Conservation (phyloP, 495 filamentous ascomycete species). For the Neurospora sp. region DNA sequence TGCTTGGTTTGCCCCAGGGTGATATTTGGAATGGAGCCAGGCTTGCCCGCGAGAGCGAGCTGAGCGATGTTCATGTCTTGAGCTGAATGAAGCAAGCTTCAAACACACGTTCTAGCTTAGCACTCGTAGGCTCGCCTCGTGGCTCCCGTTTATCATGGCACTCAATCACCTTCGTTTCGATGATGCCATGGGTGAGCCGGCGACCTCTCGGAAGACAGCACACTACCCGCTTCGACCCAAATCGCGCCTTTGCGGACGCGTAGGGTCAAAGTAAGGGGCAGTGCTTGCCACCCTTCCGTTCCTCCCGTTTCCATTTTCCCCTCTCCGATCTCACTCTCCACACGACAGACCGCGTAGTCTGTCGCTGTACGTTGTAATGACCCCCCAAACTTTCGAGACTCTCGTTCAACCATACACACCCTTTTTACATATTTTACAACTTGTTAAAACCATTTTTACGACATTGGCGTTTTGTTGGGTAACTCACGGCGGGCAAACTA, state of each 20-base stretch:
- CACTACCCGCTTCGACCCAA: neutral
- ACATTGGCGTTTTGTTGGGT: neutral
- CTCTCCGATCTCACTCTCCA: neutral
- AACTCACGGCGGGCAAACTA: neutral
- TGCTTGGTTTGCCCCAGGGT: slow-evolving; percentile 16
- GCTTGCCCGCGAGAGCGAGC: slow-evolving; percentile 16
- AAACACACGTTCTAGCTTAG: neutral
- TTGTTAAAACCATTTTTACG: neutral
- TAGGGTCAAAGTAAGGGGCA: neutral
- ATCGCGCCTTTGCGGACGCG: neutral
- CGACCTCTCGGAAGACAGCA: neutral
- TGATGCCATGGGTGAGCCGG: neutral
- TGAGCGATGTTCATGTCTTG: slow-evolving; percentile 21
- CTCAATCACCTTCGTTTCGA: neutral
- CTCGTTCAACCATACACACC: neutral
- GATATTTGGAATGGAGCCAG: slow-evolving; percentile 23
- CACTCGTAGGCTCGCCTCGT: neutral
- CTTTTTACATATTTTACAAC: neutral
- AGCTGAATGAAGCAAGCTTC: slow-evolving; percentile 8
- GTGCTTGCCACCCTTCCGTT: neutral
- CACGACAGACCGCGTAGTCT: neutral
- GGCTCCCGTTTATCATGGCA: neutral
- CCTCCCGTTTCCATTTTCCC: neutral
- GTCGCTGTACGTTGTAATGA: neutral
- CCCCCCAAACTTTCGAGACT: neutral